These are phyloP conservation scores for Punica granatum DNA, from an alignment of 345 rosid genomes.

Conservation along the genomic window DNA sequence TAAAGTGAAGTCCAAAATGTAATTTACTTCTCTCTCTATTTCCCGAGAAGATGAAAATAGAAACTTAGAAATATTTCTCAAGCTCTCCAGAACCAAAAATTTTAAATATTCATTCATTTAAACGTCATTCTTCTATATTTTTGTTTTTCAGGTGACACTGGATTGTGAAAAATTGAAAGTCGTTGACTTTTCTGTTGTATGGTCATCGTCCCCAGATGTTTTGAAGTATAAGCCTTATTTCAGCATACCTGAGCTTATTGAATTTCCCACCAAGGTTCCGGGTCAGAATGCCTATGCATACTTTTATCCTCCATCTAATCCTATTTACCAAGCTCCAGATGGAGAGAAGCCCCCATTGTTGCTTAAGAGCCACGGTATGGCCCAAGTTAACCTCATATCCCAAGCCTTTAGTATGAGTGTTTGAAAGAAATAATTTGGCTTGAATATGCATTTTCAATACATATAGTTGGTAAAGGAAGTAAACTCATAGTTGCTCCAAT, in stretches of 20 bases:
- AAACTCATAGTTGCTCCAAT: background rate
- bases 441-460: background rate
- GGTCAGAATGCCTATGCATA: conserved; percentile 87
- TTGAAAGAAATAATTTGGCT: background rate
- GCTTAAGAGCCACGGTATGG: conserved; percentile 86
- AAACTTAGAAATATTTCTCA: background rate
- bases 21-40: background rate
- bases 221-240: conserved; percentile 53
- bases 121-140: background rate
- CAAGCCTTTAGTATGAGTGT: background rate
- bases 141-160: conserved; percentile 53
- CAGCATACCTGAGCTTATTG: conserved; percentile 79
- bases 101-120: background rate
- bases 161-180: conserved; percentile 41
- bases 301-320: conserved; percentile 78
- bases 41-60: background rate
- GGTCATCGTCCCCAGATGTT: conserved; percentile 84
- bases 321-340: conserved; percentile 42
- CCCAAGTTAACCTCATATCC: background rate
- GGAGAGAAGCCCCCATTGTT: conserved; percentile 87
- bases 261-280: conserved; percentile 81
- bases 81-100: background rate
- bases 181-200: conserved; percentile 55
- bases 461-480: background rate
- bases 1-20: background rate